A percentile compares a stretch with the other conserved stretches of the same genome.
Conservation (phyloP, 2,329 filamentous ascomycete genomes). For the Chrysosporium keratinophilum region DNA sequence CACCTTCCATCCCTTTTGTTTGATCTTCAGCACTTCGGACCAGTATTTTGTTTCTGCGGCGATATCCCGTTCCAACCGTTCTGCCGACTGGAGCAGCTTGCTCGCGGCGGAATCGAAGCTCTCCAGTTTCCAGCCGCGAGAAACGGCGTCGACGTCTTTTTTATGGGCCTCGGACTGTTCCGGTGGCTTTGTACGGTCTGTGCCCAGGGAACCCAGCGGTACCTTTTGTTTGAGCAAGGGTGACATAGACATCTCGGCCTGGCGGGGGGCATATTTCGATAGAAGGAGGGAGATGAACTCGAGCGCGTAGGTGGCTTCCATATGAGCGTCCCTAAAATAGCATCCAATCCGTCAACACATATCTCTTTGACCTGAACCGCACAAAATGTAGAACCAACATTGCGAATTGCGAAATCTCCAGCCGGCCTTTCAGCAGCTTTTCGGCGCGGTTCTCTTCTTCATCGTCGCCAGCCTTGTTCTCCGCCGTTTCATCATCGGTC, state of each 20-base stretch:
- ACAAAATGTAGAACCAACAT: constrained; percentile 24
- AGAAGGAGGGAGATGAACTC: constrained; percentile 76
- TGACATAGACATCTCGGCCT: constrained; percentile 61
- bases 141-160: constrained; percentile 45
- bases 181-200: constrained; percentile 54
- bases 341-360: neutral
- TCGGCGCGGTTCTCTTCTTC: constrained; percentile 33
- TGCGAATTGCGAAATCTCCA: constrained; percentile 37
- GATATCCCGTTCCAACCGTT: constrained; percentile 65
- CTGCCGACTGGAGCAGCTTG: constrained; percentile 60
- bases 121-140: constrained; percentile 65
- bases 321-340: constrained; percentile 33
- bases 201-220: constrained; percentile 63
- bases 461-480: constrained; percentile 32
- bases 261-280: constrained; percentile 66
- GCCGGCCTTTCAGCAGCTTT: constrained; percentile 35
- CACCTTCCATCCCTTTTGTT: constrained; percentile 75
- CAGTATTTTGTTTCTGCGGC: constrained; percentile 76
- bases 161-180: constrained; percentile 47
- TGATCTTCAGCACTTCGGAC: constrained; percentile 72
- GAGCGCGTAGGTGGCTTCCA: constrained; percentile 53
- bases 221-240: constrained; percentile 58
- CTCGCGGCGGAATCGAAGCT: constrained; percentile 65
- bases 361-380: too few relatives aligned
- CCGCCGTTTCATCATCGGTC: constrained; percentile 40